phyloP scores from a whole-genome alignment of 2,329 filamentous ascomycete species.

The Graphilbum ipis-grandicollis region DNA sequence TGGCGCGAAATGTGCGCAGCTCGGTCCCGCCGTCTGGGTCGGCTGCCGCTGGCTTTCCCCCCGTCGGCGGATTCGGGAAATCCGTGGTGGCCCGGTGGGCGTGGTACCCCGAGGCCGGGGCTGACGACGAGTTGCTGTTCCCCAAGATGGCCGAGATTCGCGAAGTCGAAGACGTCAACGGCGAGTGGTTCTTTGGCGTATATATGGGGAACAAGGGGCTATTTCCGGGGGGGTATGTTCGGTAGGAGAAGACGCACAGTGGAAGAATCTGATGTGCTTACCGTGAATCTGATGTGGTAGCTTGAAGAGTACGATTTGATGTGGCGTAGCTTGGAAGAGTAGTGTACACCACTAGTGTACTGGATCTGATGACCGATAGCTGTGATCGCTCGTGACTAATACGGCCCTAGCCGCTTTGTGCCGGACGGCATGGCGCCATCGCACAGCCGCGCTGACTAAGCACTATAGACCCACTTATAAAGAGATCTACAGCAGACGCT shows the following conservation, averaged over 20 bases:
- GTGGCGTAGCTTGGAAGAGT: too few species aligned
- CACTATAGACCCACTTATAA: too few species aligned
- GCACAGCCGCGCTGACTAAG: too few species aligned
- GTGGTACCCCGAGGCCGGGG: constrained; percentile 52
- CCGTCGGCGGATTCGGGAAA: constrained; percentile 56
- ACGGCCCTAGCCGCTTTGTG: too few species aligned
- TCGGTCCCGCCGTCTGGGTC: constrained; percentile 11
- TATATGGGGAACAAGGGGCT: constrained; percentile 69
- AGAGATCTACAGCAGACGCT: too few species aligned
- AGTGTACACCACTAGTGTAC: too few species aligned
- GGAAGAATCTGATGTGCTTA: too few species aligned
- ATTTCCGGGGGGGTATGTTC: constrained; percentile 65
- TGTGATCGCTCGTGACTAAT: too few species aligned
- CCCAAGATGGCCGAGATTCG: constrained; percentile 61
- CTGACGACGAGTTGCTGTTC: constrained; percentile 64
- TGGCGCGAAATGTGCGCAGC: constrained; percentile 31
- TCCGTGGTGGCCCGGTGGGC: constrained; percentile 51
- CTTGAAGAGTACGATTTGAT: too few species aligned
- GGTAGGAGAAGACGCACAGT: neutral
- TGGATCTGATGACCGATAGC: too few species aligned
- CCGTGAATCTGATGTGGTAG: too few species aligned
- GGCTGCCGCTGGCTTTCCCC: constrained; percentile 36
- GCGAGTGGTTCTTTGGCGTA: constrained; percentile 75
- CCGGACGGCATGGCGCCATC: too few species aligned
- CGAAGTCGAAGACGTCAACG: constrained; percentile 76